Evolutionary conservation across 129 eudicot genomes (phyloP), one percentile per base, ranked within the genome.

Genomic region (Chrysanthemum seticuspe): DNA sequence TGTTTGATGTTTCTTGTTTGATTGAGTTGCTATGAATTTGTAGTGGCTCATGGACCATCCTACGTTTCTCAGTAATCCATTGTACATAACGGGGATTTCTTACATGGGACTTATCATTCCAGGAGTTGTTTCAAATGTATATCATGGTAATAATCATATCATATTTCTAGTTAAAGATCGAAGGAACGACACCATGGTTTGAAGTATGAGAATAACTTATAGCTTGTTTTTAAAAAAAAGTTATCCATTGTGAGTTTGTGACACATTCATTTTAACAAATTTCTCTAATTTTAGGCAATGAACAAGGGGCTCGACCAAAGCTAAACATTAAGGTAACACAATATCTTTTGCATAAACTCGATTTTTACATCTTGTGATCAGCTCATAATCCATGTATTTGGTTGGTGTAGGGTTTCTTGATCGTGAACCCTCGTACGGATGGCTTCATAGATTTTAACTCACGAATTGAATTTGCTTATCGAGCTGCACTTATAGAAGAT

Each of bases 31-130:
- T 12, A 57, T 49, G 5, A 66, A 59, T 73, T 66, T 72, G 48
- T 49, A 80, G 84, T 80, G 84, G 84, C 79, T 80, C 29, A 2
- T 54, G 55, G 76, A 69, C 3, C 84, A 80, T 75, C 84, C 84
- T 70, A 61, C 52, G n/a, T 69, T 74, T 69, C 14, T 74, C 5
- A 45, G 65, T 6, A 80, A 74, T 69, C 80, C 76, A n/a, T 56
- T 80, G 47, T 80, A 80, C 76, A 54, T 80, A 54, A 52, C 76
- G 12, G 84, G 83, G 27, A 75, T 74, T 56, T 80, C 84, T 14
- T 80, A 80, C 45, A 75, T 68, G 71, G 84, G 84, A 15, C 50
- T 80, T 25, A 50, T 68, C 47, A 71, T 80, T 53, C 84, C 84
- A 15, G 75, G 73, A 60, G 68, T 80, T 12, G 80, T 69, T 29